Base-by-base conservation (phyloP, 2,329 filamentous ascomycete genomes). In the Verticillium albo-atrum region DNA sequence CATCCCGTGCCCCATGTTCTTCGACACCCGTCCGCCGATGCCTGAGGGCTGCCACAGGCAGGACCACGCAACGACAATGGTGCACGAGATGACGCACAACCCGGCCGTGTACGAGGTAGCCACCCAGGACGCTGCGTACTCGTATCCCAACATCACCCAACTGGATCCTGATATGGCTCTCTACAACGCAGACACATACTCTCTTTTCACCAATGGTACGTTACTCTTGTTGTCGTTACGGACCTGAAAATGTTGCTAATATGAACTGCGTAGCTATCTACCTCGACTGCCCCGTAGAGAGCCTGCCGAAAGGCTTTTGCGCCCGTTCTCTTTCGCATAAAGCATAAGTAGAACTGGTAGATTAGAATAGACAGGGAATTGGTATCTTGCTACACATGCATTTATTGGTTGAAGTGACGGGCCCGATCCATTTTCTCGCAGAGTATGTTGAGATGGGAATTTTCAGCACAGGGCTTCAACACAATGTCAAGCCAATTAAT, bases 1-100 rank as follows among this genome's bases (percentile, higher is more conserved):
- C 34, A 55, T 68, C 14, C 61, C 66, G 60, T 68, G 63, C 20
- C 66, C 65, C 27, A 57, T 67, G 6, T 67, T 65, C 56, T 66
- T 63, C 47, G 61, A 59, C 20, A 55, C 64, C 23, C n/a, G 42
- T n/a, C 62, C 64, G 3, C 56, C 62, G 4, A 30, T 67, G 20
- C 65, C 65, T 14, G 32, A 35, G 26, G 61, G 26, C 4, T 67
- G 64, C 51, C 65, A 68, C 55, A 60, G 47, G 25, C 65, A 68
- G 54, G 56, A 55, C 30, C 64, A 65, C 7, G 65, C 64, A 2
- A 66, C 66, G 2, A 68, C 66, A 12, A 61, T 64, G 3, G 60
- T 67, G 20, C 65, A 68, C 37, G 66, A 68, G 60, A 62, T 63
- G 26, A 65, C 65, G n/a, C 66, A 68, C 47, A 62, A 59, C 54